These are phyloP conservation scores for Thelonectria blattea DNA, from an alignment of 2,329 filamentous ascomycete genomes.

Conservation along the genomic window DNA sequence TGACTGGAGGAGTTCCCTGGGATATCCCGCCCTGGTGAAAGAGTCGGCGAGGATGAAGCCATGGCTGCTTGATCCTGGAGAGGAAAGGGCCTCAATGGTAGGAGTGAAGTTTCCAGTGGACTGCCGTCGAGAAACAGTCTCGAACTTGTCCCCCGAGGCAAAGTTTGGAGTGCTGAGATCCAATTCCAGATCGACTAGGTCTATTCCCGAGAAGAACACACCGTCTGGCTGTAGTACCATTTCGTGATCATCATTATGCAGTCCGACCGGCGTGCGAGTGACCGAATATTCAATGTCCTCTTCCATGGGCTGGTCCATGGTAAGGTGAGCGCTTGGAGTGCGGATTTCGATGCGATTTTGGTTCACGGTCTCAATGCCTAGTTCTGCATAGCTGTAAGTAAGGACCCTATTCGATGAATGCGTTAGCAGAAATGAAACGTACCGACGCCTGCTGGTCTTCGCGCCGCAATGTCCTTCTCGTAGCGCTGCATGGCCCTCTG, in stretches of 20 bases:
- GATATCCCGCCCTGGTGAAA: no score
- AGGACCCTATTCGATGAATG: not conserved
- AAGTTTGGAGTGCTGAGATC: not conserved
- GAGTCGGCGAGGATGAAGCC: not conserved
- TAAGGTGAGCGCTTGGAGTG: not conserved
- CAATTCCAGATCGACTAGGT: not conserved
- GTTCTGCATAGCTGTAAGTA: not conserved
- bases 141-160: not conserved
- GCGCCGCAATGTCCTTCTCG: not conserved
- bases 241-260: not conserved
- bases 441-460: not conserved
- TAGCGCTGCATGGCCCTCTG: not conserved
- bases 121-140: no score
- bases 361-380: constrained; percentile 7
- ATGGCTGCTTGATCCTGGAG: not conserved
- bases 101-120: not conserved
- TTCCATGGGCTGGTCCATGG: not conserved
- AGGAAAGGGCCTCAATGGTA: not conserved
- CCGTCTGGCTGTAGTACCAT: not conserved
- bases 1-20: not conserved
- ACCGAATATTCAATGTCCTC: not conserved
- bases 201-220: not conserved
- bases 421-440: not conserved
- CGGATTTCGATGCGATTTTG: constrained; percentile 5
- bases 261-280: not conserved